Conservation (phyloP, 2,329 filamentous ascomycete species). For the Hymenoscyphus fraxineus region DNA sequence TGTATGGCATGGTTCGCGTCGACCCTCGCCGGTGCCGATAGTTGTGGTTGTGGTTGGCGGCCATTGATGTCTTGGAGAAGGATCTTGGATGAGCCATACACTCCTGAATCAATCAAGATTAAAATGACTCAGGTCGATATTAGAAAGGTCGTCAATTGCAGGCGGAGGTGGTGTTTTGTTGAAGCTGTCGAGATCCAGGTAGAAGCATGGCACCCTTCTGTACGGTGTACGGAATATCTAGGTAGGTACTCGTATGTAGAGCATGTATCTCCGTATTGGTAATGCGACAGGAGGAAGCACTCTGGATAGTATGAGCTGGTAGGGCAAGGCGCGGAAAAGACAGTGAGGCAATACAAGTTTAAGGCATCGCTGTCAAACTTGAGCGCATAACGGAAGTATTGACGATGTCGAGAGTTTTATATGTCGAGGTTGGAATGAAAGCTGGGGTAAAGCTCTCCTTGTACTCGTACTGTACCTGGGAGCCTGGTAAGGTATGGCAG, state of each 20-base stretch:
- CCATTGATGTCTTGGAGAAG: background rate
- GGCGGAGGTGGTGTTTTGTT: background rate
- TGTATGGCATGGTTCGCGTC: conserved; percentile 44
- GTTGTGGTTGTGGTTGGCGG: conserved; percentile 9
- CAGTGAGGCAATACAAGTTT: background rate
- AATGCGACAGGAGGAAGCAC: background rate
- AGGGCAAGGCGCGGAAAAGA: background rate
- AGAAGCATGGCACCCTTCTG: too few species aligned
- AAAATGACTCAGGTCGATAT: background rate
- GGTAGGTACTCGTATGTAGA: too few species aligned
- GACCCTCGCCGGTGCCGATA: background rate
- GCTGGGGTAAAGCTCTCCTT: background rate
- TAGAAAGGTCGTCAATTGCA: background rate
- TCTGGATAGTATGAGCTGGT: background rate
- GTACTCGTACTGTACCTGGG: too few species aligned
- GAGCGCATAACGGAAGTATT: background rate
- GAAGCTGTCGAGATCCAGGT: background rate
- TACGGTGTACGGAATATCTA: too few species aligned
- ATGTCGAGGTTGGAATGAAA: background rate
- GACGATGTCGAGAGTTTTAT: background rate
- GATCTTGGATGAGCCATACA: background rate
- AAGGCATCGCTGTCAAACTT: background rate
- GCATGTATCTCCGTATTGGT: background rate
- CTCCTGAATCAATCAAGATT: background rate
- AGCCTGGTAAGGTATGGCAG: too few species aligned